Conservation (phyloP, 257 asterid species). For the Rauvolfia tetraphylla region DNA sequence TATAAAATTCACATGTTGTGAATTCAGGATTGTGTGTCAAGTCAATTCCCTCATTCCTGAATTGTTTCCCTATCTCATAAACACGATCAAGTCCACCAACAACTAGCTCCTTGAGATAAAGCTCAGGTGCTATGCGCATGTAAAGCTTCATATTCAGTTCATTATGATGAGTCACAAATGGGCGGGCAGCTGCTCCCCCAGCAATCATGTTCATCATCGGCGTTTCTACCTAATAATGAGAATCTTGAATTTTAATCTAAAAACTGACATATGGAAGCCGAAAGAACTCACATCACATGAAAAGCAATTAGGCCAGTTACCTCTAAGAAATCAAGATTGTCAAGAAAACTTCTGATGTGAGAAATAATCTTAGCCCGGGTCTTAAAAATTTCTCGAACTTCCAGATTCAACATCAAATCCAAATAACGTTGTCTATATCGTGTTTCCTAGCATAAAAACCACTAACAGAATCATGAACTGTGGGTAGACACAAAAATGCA, state of each 20-base stretch:
- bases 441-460: slow-evolving; percentile 57
- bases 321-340: slow-evolving; percentile 70
- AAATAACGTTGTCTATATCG: slow-evolving; percentile 82
- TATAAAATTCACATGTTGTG: slow-evolving; percentile 89
- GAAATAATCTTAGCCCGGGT: slow-evolving; percentile 70
- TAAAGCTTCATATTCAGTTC: slow-evolving; percentile 71
- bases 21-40: slow-evolving; percentile 93
- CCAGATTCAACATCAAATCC: slow-evolving; percentile 77
- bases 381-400: slow-evolving; percentile 70
- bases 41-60: slow-evolving; percentile 92
- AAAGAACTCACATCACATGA: slow-evolving; percentile 5
- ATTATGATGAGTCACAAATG: slow-evolving; percentile 87
- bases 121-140: slow-evolving; percentile 93
- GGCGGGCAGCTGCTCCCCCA: slow-evolving; percentile 92
- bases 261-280: neutral
- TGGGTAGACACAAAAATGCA: neutral
- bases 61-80: slow-evolving; percentile 89
- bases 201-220: slow-evolving; percentile 92
- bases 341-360: slow-evolving; percentile 44
- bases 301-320: slow-evolving; percentile 26
- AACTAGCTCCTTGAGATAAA: slow-evolving; percentile 74
- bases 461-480: slow-evolving; percentile 2
- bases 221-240: slow-evolving; percentile 61
- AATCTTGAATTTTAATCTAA: neutral
- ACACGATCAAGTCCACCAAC: slow-evolving; percentile 94